Conservation (phyloP, 768 basidiomycete genomes). For the Zangia roseola region DNA sequence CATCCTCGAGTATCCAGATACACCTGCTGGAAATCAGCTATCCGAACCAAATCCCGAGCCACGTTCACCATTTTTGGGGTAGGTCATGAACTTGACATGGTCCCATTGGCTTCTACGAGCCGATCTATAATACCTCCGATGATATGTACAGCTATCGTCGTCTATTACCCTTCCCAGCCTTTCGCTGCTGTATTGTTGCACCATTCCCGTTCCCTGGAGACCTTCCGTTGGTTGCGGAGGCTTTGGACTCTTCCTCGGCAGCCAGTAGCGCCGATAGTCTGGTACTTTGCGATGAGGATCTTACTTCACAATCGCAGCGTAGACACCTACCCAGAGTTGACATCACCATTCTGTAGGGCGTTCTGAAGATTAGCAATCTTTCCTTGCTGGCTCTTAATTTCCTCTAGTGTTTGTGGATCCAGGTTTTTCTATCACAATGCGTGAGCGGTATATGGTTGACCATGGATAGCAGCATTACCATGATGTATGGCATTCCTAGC, state of each 20-base stretch:
- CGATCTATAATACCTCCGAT: slow-evolving; percentile 11
- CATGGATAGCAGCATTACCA: slow-evolving; percentile 42
- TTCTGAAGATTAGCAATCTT: slow-evolving; percentile 54
- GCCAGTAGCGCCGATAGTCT: slow-evolving; percentile 47
- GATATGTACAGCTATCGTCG: slow-evolving; percentile 25
- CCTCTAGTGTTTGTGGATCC: slow-evolving; percentile 68
- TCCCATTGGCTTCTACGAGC: not conserved
- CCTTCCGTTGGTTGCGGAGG: slow-evolving; percentile 20
- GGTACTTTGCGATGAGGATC: slow-evolving; percentile 3
- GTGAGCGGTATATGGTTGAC: slow-evolving; percentile 6
- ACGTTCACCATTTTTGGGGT: slow-evolving; percentile 5
- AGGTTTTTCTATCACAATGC: slow-evolving; percentile 58
- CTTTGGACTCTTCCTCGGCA: slow-evolving; percentile 38
- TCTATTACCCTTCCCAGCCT: slow-evolving; percentile 36
- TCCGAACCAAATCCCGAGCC: slow-evolving; percentile 9
- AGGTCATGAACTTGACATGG: not conserved
- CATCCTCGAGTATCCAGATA: slow-evolving; percentile 52
- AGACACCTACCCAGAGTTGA: slow-evolving; percentile 55
- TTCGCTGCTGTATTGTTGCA: slow-evolving; percentile 29
- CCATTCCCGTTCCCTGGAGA: slow-evolving; percentile 21
- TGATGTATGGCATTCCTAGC: slow-evolving; percentile 72
- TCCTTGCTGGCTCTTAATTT: slow-evolving; percentile 60
- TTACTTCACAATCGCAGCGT: not conserved
- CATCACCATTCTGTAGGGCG: slow-evolving; percentile 56
- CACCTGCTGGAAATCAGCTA: slow-evolving; percentile 1